Conservation (phyloP, 352 stramenopile genomes). For the Pythium chondricola region DNA sequence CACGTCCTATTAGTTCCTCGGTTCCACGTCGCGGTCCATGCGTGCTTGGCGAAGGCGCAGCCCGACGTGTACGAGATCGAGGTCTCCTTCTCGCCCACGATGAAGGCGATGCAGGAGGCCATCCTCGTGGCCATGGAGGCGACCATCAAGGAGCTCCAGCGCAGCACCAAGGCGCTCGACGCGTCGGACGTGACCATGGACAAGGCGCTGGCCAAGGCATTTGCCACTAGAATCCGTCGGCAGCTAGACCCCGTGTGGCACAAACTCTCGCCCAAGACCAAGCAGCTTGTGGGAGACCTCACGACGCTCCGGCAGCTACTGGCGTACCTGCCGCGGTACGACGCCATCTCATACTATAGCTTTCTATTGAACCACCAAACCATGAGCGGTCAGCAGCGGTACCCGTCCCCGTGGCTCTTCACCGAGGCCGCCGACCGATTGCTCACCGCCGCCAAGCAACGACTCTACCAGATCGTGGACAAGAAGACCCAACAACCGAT, state of each 20-base stretch:
- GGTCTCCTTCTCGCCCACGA: slow-evolving; percentile 85
- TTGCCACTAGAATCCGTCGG: slow-evolving; percentile 50
- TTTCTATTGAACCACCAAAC: slow-evolving; percentile 91
- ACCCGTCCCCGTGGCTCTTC: slow-evolving; percentile 93
- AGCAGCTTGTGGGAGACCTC: slow-evolving; percentile 88
- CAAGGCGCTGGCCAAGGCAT: slow-evolving; percentile 88
- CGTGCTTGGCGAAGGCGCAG: slow-evolving; percentile 79
- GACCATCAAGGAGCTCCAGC: slow-evolving; percentile 92
- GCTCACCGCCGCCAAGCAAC: slow-evolving; percentile 90
- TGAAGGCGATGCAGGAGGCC: slow-evolving; percentile 93
- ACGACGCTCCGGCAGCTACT: slow-evolving; percentile 82
- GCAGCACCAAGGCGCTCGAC: slow-evolving; percentile 77
- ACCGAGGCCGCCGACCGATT: slow-evolving; percentile 91
- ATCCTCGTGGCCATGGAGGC: slow-evolving; percentile 91
- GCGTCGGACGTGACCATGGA: slow-evolving; percentile 89
- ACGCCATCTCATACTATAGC: slow-evolving; percentile 95
- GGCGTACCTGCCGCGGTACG: slow-evolving; percentile 92
- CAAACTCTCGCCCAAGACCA: slow-evolving; percentile 88
- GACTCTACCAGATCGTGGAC: slow-evolving; percentile 86
- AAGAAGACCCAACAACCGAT: slow-evolving; percentile 35
- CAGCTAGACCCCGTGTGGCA: slow-evolving; percentile 98
- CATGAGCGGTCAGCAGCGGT: slow-evolving; percentile 70
- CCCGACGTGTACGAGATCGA: slow-evolving; percentile 94
- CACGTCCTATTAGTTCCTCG: slow-evolving; percentile 93
- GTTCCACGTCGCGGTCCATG: slow-evolving; percentile 90